Percentiles rank a stretch among this genome's conserved stretches.
phyloP scores from a whole-genome alignment of 129 eudicot species.

The Flaveria ramosissima region DNA sequence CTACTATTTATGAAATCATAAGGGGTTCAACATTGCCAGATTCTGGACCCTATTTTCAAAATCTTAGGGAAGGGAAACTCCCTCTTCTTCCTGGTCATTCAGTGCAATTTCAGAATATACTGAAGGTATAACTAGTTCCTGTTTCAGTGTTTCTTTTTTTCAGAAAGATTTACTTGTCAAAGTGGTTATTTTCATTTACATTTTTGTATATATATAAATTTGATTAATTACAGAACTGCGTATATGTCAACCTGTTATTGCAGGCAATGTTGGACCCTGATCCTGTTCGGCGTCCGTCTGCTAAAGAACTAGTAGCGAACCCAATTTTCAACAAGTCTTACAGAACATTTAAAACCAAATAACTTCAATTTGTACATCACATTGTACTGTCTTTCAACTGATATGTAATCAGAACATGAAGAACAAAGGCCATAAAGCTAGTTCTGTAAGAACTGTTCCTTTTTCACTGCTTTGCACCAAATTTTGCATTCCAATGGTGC shows the following conservation, averaged over 20 bases:
- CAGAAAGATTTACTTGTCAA: neutral
- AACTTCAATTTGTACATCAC: conserved; percentile 16
- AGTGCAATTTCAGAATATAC: conserved; percentile 66
- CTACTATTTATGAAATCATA: conserved; percentile 70
- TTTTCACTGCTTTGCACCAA: conserved; percentile 43
- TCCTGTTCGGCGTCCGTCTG: conserved; percentile 85
- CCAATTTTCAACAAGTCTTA: conserved; percentile 53
- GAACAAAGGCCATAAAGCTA: conserved; percentile 7
- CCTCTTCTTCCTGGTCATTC: conserved; percentile 92
- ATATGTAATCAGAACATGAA: conserved; percentile 2
- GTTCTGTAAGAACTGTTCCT: neutral
- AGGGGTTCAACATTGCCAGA: conserved; percentile 73
- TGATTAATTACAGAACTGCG: neutral
- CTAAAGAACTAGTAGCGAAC: conserved; percentile 57
- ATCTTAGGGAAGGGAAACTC: conserved; percentile 74
- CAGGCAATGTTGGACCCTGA: conserved; percentile 91
- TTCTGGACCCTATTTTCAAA: conserved; percentile 62
- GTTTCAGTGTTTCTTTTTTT: neutral
- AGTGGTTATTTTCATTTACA: neutral
- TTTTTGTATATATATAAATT: neutral
- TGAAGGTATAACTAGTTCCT: conserved; percentile 51
- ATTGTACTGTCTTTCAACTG: conserved; percentile 7
- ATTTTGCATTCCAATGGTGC: conserved; percentile 54
- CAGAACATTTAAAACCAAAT: conserved; percentile 37
- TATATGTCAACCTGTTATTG: conserved; percentile 8